Percentiles rank a stretch among this genome's conserved stretches.
Conservation (phyloP, 352 stramenopile species). For the Globisporangium nunn region DNA sequence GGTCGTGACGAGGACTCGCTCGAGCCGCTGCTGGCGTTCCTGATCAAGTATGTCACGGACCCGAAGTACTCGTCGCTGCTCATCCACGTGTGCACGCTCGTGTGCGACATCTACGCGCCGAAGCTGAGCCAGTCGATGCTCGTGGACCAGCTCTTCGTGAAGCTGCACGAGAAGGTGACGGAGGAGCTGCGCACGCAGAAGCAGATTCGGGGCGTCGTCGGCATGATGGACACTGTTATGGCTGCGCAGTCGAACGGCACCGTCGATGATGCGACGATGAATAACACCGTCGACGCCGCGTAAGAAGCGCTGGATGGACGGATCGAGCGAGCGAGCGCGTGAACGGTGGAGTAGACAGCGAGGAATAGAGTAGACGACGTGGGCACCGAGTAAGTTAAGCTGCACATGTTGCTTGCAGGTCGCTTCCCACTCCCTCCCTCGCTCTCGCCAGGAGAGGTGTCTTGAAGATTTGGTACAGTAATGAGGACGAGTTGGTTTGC, state of each 20-base stretch:
- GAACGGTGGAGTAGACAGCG: constrained; percentile 8
- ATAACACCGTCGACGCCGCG: constrained; percentile 4
- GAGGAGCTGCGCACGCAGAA: constrained; percentile 84
- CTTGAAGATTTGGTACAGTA: too few species aligned
- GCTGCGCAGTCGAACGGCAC: constrained; percentile 72
- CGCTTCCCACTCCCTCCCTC: too few species aligned
- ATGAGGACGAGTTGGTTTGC: too few species aligned
- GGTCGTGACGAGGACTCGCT: constrained; percentile 92
- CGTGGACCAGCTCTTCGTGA: constrained; percentile 93
- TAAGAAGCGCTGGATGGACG: too few species aligned
- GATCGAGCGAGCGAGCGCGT: constrained; percentile 2
- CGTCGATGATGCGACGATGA: constrained; percentile 17
- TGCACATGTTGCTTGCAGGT: too few species aligned
- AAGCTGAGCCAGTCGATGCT: constrained; percentile 89
- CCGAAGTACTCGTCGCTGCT: constrained; percentile 91
- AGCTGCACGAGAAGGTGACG: constrained; percentile 83
- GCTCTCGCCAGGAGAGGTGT: too few species aligned
- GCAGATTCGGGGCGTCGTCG: constrained; percentile 78
- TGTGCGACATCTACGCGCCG: constrained; percentile 92
- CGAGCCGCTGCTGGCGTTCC: constrained; percentile 92
- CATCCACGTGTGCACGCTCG: constrained; percentile 88
- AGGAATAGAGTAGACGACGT: constrained; percentile 7
- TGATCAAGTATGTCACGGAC: constrained; percentile 93
- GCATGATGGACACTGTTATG: constrained; percentile 89
- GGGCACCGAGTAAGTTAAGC: too few species aligned